A percentile compares a stretch with the other conserved stretches of the same genome.
These are phyloP conservation scores for Lactarius vividus DNA, from an alignment of 768 basidiomycete species.

Conservation along the genomic window DNA sequence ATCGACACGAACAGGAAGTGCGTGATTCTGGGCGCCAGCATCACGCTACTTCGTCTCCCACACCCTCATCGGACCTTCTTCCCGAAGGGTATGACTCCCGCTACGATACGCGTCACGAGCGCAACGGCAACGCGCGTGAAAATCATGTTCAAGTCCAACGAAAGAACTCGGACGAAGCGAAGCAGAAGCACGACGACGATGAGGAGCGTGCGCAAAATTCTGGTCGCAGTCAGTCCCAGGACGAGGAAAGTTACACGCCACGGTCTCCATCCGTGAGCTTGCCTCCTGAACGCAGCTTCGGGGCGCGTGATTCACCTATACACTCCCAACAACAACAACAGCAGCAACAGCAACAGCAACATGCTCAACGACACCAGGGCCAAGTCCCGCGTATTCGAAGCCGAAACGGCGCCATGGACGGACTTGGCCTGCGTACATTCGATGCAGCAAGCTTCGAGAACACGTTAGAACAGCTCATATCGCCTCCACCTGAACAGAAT, in stretches of 20 bases:
- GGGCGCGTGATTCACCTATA: constrained; percentile 12
- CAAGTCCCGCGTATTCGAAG: constrained; percentile 21
- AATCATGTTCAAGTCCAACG: constrained; percentile 1
- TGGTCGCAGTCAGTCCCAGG: constrained; percentile 22
- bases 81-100: constrained; percentile 24
- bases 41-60: constrained; percentile 21
- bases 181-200: constrained; percentile 9
- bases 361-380: not conserved
- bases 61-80: constrained; percentile 28
- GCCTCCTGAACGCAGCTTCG: constrained; percentile 14
- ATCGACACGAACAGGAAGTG: constrained; percentile 23
- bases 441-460: constrained; percentile 22
- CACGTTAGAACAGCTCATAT: constrained; percentile 24
- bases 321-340: constrained; percentile 13
- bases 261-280: constrained; percentile 25
- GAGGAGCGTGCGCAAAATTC: constrained; percentile 18
- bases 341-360: constrained; percentile 10
- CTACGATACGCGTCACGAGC: constrained; percentile 25
- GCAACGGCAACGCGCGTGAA: constrained; percentile 16
- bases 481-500: constrained; percentile 9
- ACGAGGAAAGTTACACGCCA: constrained; percentile 29
- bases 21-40: constrained; percentile 19
- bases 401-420: constrained; percentile 27
- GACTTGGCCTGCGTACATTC: constrained; percentile 25
- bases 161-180: constrained; percentile 6